phyloP scores from a whole-genome alignment of 208 protist species.

The Trypanosoma scelopori region DNA sequence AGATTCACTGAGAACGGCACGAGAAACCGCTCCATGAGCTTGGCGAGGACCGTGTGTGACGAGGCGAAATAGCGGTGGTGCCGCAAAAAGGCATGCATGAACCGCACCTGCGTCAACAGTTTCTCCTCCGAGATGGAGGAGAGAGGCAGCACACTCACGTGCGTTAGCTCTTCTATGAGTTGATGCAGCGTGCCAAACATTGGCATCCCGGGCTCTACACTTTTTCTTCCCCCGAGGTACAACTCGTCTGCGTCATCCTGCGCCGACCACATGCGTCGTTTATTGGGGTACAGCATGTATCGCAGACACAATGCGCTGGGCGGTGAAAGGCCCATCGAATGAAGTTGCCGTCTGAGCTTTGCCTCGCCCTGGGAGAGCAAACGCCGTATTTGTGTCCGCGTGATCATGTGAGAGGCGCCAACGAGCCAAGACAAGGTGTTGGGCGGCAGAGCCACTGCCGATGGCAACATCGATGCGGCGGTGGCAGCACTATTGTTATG shows the following conservation, averaged over 20 bases:
- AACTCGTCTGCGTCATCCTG: constrained; percentile 37
- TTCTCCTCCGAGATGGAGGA: constrained; percentile 15
- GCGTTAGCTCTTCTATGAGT: constrained; percentile 63
- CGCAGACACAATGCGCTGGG: constrained; percentile 9
- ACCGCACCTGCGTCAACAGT: constrained; percentile 14
- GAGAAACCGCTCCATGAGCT: constrained; percentile 60
- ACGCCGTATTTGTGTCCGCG: neutral
- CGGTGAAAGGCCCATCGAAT: constrained; percentile 12
- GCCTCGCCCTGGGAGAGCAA: neutral
- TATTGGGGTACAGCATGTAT: constrained; percentile 35
- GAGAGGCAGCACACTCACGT: constrained; percentile 36
- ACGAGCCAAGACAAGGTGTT: neutral
- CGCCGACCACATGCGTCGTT: constrained; percentile 56
- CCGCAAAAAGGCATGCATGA: constrained; percentile 49
- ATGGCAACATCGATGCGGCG: constrained; percentile 24
- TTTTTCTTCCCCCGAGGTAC: constrained; percentile 27
- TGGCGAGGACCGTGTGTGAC: constrained; percentile 52
- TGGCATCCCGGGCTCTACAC: constrained; percentile 29
- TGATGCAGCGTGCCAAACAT: constrained; percentile 58
- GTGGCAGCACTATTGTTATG: constrained; percentile 11
- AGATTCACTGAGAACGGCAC: constrained; percentile 47
- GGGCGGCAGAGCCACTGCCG: too few species aligned
- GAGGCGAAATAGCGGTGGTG: constrained; percentile 52
- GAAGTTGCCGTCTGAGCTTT: constrained; percentile 1
- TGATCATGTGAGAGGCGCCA: neutral